Base-by-base conservation (phyloP, 352 stramenopile species). In the Globisporangium nodosum region DNA sequence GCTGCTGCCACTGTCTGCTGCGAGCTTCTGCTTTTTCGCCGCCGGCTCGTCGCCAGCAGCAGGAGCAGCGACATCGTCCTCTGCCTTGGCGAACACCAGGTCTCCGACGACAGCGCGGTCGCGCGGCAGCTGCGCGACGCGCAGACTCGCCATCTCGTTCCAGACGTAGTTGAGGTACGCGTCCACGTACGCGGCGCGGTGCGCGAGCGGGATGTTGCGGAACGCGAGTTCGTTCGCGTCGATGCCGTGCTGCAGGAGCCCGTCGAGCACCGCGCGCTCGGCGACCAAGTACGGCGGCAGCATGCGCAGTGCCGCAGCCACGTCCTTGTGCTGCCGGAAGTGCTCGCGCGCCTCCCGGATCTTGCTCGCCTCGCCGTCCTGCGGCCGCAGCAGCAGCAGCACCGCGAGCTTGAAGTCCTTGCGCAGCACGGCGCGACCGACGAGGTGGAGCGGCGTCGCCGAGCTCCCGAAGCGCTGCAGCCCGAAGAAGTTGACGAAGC, bases 401-500 rank as follows among this genome's bases (percentile, higher is more conserved):
- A 97, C 79, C 1, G 90, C 94, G 30, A 88, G 60, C 65, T 97
- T 93, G 67, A 94, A 98, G 60, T 98, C 90, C 58, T 95, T 96
- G 49, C 92, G 92, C 33, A 99, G 60, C 60, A 98, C 78, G 3
- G 91, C 82, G 24, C 97, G 90, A 4, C 96, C 96, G 40, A 98
- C 77, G 39, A 87, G 37, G 50, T 92, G 78, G 43, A 70, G 80
- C 3, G 71, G 92, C 78, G 81, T 98, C 61, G 73, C 82, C 42
- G 69, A 92, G 74, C 69, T 96, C 70, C 80, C 96, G 71, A 97
- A 99, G 74, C 90, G 79, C 69, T 98, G 93, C 60, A 98, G 87
- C 9, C 96, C 96, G 68, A 98, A 98, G 74, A 98, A 98, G 65
- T 99, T 99, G 56, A 98, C 90, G 65, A 98, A 99, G 3, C 96